Percentiles rank a stretch among this genome's conserved stretches.
Evolutionary conservation across 2,329 filamentous ascomycete genomes (phyloP).

Genomic region (Sporothrix dimorphospora): DNA sequence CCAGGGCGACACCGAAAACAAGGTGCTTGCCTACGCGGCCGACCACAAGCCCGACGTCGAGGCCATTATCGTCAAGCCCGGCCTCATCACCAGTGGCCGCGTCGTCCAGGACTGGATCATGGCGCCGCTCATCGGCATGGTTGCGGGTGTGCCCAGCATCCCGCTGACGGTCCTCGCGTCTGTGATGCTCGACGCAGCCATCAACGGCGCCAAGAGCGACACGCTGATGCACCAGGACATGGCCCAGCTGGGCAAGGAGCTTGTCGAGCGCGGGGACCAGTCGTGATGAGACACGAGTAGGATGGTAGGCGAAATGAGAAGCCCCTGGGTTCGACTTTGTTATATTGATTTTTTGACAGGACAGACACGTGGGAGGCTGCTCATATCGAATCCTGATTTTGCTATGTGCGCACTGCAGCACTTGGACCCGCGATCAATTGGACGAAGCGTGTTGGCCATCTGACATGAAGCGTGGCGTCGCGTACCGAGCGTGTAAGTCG

Average conservation of each 20-base stretch:
- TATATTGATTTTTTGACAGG: too few species aligned
- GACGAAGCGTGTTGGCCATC: too few species aligned
- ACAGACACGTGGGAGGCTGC: too few species aligned
- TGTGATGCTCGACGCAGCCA: constrained; percentile 49
- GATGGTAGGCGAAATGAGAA: too few species aligned
- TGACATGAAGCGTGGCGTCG: neutral
- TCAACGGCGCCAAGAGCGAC: constrained; percentile 53
- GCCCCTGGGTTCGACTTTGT: too few species aligned
- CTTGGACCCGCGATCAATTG: too few species aligned
- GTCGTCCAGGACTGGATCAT: constrained; percentile 34
- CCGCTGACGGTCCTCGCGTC: constrained; percentile 45
- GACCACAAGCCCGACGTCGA: constrained; percentile 46
- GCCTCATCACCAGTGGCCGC: constrained; percentile 45
- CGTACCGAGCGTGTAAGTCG: neutral
- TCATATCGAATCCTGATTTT: too few species aligned
- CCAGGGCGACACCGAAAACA: constrained; percentile 52
- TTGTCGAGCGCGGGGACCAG: neutral
- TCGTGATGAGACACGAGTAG: neutral
- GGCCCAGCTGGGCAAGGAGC: neutral
- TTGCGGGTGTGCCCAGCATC: constrained; percentile 43
- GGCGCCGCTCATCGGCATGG: constrained; percentile 32
- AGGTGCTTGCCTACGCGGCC: constrained; percentile 47
- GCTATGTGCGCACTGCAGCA: too few species aligned
- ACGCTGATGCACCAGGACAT: constrained; percentile 48
- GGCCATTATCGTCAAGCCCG: constrained; percentile 47